Conservation (phyloP, 225 moss, liverwort and hornwort species). For the Takakia lepidozioides region DNA sequence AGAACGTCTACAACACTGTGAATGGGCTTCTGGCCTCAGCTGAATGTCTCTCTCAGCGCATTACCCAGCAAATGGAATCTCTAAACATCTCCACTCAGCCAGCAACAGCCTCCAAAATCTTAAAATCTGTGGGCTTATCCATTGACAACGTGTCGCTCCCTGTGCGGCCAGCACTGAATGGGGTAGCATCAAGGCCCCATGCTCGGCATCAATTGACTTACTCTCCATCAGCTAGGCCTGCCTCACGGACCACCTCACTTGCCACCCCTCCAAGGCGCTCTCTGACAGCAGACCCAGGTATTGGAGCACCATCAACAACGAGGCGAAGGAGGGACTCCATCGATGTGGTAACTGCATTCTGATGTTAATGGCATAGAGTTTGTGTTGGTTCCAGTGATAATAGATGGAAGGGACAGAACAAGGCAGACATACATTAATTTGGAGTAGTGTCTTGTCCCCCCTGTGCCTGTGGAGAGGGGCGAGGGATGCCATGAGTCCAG, state of each 20-base stretch:
- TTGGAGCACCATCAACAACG: constrained; percentile 57
- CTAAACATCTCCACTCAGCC: constrained; percentile 61
- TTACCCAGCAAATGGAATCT: constrained; percentile 78
- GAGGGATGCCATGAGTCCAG: no score
- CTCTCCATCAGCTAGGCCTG: constrained; percentile 49
- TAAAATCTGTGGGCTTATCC: constrained; percentile 72
- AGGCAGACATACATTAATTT: no score
- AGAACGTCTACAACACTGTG: constrained; percentile 94
- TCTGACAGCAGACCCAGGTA: constrained; percentile 45
- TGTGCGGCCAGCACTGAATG: constrained; percentile 24
- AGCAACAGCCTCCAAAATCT: constrained; percentile 50
- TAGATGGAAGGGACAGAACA: no score
- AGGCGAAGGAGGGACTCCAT: constrained; percentile 97
- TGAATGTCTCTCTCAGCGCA: constrained; percentile 71
- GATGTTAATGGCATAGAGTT: no score
- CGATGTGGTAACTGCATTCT: constrained; percentile 62
- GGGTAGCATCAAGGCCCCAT: constrained; percentile 22
- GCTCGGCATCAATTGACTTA: constrained; percentile 52
- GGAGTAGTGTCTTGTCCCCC: no score
- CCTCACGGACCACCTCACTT: constrained; percentile 24
- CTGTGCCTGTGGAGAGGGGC: no score
- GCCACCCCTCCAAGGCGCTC: constrained; percentile 46
- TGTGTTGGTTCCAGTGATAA: no score
- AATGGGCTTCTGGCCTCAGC: constrained; percentile 89
- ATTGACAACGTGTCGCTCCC: constrained; percentile 25